Evolutionary conservation across 345 rosid species (phyloP), one percentile per base, ranked within the genome.

Genomic region (Gossypium thurberi): DNA sequence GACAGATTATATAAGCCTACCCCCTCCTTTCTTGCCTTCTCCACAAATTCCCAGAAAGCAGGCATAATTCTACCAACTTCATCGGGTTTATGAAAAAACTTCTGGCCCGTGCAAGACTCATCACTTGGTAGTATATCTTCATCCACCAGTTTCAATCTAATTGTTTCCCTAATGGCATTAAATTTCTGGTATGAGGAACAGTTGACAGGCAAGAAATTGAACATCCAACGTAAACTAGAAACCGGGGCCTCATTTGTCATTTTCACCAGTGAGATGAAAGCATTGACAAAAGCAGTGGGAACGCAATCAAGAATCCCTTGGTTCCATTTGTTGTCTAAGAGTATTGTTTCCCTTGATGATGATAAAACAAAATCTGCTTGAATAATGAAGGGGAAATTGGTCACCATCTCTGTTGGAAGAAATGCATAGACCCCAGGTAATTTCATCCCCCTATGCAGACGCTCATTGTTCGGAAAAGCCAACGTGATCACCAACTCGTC

Each of bases 391-490:
- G 93, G 91, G 12, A 92, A 84, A 75, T 83, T 80, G 0, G 93
- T 90, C 43, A 88, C 85, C 95, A 89, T 89, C 76, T 89, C 95
- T 0, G 97, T 91, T 0, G 97, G 97, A 64, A 91, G 91, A 77
- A 85, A 91, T 0, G 95, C 93, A 61, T 87, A 91, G 63, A 89
- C 78, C 5, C 93, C 97, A 26, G 97, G 93, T 60, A 77, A 80
- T 57, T 14, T 75, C 57, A 42, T 62, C 33, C 93, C 94, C 46
- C 77, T 69, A 3, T 81, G 69, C 4, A 88, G 87, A 52, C 93
- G 95, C 65, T 88, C 83, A 26, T 84, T 82, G 18, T 11, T 60
- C 5, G 97, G 97, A 68, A 91, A 88, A 26, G 97, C 97, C 85
- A 91, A 77, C 3, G 89, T 91, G 61, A 91, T 85, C 70, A 80